Evolutionary conservation across 1,284 basidiomycete genomes (phyloP).

Genomic region (Apiotrichum gamsii): DNA sequence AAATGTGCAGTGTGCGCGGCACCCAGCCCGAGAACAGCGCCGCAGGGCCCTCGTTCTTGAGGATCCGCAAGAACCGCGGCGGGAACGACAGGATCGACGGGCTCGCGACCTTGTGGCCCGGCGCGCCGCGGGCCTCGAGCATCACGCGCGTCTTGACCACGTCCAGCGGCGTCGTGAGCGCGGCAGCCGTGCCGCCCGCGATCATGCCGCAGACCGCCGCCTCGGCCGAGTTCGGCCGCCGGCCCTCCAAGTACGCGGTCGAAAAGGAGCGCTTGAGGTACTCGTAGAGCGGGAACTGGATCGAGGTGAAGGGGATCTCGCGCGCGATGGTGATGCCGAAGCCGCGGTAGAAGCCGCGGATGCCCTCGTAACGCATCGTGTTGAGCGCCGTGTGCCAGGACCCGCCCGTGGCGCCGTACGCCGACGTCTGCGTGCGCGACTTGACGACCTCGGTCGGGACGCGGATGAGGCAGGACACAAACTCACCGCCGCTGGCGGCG

Average conservation of each 20-base stretch:
- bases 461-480: constrained; percentile 84
- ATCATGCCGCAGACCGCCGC: constrained; percentile 87
- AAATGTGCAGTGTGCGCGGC: constrained; percentile 92
- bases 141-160: constrained; percentile 97
- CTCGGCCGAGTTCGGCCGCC: constrained; percentile 67
- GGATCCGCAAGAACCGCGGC: constrained; percentile 60
- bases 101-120: constrained; percentile 28
- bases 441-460: constrained; percentile 95
- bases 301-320: constrained; percentile 93
- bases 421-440: constrained; percentile 69
- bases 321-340: constrained; percentile 71
- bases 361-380: constrained; percentile 56
- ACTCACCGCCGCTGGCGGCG: constrained; percentile 73
- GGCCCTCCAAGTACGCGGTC: constrained; percentile 37
- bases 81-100: constrained; percentile 53
- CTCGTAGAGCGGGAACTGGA: constrained; percentile 97
- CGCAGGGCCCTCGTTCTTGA: constrained; percentile 61
- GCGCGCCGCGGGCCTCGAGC: constrained; percentile 60
- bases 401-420: constrained; percentile 53
- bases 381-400: constrained; percentile 47
- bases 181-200: constrained; percentile 84
- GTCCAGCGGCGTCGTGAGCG: constrained; percentile 87
- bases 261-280: constrained; percentile 66
- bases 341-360: constrained; percentile 69
- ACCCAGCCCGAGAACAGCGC: constrained; percentile 83